Conservation (phyloP, 768 basidiomycete genomes). For the Tulasnella sp. region DNA sequence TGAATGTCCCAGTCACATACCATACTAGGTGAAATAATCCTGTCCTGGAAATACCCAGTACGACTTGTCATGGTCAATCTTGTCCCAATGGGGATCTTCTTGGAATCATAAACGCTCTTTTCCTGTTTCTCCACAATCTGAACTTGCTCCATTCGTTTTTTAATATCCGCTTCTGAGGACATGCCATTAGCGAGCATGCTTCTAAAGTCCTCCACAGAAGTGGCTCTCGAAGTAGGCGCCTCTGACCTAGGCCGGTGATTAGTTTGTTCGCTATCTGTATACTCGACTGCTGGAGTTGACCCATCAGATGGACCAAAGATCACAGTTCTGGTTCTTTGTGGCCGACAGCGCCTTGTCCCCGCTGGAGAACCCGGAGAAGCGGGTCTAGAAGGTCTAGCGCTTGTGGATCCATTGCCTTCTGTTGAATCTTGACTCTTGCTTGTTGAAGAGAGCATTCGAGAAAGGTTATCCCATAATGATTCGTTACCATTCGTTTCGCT, state of each 20-base stretch:
- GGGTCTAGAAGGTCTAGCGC: slow-evolving; percentile 1
- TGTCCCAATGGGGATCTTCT: slow-evolving; percentile 56
- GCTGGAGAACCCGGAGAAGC: neutral
- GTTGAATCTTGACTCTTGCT: slow-evolving; percentile 23
- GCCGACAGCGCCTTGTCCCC: no score
- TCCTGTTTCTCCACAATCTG: slow-evolving; percentile 19
- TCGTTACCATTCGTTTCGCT: slow-evolving; percentile 16
- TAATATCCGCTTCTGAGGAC: slow-evolving; percentile 5
- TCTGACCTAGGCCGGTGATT: slow-evolving; percentile 1
- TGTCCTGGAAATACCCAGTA: slow-evolving; percentile 85
- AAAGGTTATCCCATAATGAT: neutral
- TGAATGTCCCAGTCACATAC: slow-evolving; percentile 35
- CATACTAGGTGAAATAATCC: slow-evolving; percentile 92
- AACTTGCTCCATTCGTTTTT: slow-evolving; percentile 2
- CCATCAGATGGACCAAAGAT: no score
- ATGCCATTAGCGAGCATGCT: slow-evolving; percentile 12
- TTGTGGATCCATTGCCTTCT: slow-evolving; percentile 26
- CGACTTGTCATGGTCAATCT: slow-evolving; percentile 90
- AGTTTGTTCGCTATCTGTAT: slow-evolving; percentile 5
- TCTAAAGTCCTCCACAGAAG: slow-evolving; percentile 11
- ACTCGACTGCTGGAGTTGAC: slow-evolving; percentile 1
- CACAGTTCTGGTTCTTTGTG: no score
- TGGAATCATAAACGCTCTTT: slow-evolving; percentile 31
- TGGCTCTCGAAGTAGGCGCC: neutral
- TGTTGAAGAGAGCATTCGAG: neutral